These are phyloP conservation scores for Mycena pura DNA, from an alignment of 768 basidiomycete species.

Conservation along the genomic window DNA sequence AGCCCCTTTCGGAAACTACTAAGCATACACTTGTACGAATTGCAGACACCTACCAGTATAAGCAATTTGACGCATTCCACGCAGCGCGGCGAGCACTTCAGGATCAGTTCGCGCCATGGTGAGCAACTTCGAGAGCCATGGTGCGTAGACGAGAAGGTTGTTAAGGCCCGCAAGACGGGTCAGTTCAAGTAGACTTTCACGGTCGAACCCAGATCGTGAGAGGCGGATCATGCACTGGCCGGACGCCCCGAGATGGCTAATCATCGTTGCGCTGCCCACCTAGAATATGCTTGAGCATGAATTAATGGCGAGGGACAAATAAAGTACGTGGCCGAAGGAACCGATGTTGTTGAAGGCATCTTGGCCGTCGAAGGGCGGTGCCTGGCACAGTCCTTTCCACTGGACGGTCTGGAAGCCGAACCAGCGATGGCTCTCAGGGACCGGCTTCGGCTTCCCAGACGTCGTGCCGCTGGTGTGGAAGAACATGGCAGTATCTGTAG, in stretches of 20 bases:
- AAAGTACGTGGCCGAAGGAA: neutral
- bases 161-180: constrained; percentile 22
- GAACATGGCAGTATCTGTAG: constrained; percentile 32
- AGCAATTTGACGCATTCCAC: constrained; percentile 24
- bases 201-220: constrained; percentile 26
- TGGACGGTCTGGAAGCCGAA: neutral
- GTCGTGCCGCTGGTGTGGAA: constrained; percentile 39
- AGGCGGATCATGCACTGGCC: constrained; percentile 29
- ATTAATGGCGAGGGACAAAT: neutral
- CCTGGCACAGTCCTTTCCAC: neutral
- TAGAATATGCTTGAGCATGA: neutral
- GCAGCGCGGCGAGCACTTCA: constrained; percentile 17
- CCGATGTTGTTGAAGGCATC: constrained; percentile 4
- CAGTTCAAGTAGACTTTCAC: constrained; percentile 22
- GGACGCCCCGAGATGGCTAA: constrained; percentile 15
- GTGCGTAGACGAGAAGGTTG: constrained; percentile 26
- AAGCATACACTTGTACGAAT: neutral
- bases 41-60: constrained; percentile 29
- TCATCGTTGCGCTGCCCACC: neutral
- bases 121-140: constrained; percentile 29
- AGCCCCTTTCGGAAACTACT: neutral
- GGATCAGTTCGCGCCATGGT: constrained; percentile 18
- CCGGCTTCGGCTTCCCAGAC: constrained; percentile 33
- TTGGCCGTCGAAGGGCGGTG: neutral
- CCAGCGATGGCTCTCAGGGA: constrained; percentile 27